phyloP scores from a whole-genome alignment of 2,329 filamentous ascomycete genomes.

The Venturia aucupariae region DNA sequence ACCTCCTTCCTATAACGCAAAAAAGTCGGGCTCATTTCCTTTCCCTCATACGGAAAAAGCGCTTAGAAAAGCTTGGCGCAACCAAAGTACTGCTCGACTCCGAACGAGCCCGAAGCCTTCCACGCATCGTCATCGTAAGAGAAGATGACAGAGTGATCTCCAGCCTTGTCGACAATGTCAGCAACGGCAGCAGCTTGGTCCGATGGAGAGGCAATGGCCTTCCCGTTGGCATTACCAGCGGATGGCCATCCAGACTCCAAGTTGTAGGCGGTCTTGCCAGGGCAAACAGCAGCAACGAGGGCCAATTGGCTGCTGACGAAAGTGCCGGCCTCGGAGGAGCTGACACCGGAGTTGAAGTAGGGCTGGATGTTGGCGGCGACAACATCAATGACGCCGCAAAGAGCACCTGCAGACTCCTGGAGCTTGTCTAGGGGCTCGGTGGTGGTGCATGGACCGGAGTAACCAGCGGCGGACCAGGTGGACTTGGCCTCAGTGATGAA shows the following conservation, averaged over 20 bases:
- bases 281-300: slow-evolving; percentile 61
- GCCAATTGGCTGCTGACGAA: slow-evolving; percentile 69
- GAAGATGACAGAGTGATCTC: slow-evolving; percentile 70
- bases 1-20: background rate
- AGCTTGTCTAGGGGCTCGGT: slow-evolving; percentile 78
- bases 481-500: slow-evolving; percentile 62
- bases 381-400: slow-evolving; percentile 70
- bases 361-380: slow-evolving; percentile 83
- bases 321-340: slow-evolving; percentile 56
- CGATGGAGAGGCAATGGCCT: slow-evolving; percentile 54
- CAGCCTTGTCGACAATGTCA: slow-evolving; percentile 57
- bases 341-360: slow-evolving; percentile 73
- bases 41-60: background rate
- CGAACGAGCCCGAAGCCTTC: slow-evolving; percentile 63
- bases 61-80: slow-evolving; percentile 34
- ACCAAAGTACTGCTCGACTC: slow-evolving; percentile 77
- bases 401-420: slow-evolving; percentile 48
- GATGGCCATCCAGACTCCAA: slow-evolving; percentile 89
- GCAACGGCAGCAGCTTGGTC: slow-evolving; percentile 67
- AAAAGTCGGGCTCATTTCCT: background rate
- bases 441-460: slow-evolving; percentile 68
- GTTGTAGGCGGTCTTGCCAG: slow-evolving; percentile 64
- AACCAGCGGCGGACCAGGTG: slow-evolving; percentile 55
- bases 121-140: slow-evolving; percentile 69
- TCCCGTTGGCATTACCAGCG: slow-evolving; percentile 58